Percentiles rank a stretch among this genome's conserved stretches.
Conservation (phyloP, 116 monocot species). For the Phalaenopsis hybrid region DNA sequence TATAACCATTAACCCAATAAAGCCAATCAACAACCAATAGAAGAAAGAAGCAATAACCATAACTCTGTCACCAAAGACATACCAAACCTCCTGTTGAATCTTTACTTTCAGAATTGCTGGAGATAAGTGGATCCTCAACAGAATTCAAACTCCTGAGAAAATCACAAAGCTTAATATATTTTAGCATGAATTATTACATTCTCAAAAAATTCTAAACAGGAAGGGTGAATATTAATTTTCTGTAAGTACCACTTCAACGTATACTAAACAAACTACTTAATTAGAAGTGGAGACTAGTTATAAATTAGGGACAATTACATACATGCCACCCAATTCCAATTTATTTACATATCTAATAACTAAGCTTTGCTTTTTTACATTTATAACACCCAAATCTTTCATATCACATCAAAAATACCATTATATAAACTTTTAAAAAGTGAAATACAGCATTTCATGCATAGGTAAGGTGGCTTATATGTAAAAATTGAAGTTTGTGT, state of each 20-base stretch:
- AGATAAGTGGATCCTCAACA: slow-evolving; percentile 60
- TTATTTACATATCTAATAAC: too few species aligned
- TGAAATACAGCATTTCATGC: too few species aligned
- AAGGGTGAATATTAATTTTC: not conserved
- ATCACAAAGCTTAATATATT: not conserved
- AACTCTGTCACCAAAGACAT: not conserved
- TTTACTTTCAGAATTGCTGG: slow-evolving; percentile 11
- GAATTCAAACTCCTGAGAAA: slow-evolving; percentile 33
- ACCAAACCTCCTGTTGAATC: slow-evolving; percentile 19
- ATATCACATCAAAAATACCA: too few species aligned
- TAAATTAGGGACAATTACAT: not conserved
- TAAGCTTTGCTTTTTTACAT: too few species aligned
- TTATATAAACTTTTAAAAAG: too few species aligned
- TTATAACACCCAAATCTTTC: too few species aligned
- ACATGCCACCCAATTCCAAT: too few species aligned
- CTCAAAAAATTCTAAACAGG: not conserved
- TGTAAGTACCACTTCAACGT: not conserved
- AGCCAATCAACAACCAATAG: not conserved
- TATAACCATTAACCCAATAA: not conserved
- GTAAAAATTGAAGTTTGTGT: too few species aligned
- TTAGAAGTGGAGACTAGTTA: not conserved
- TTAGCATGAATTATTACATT: not conserved
- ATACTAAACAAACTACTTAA: not conserved
- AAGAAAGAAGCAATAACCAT: not conserved
- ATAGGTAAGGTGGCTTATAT: too few species aligned